Conservation (phyloP, 768 basidiomycete species). For the Artomyces pyxidatus region DNA sequence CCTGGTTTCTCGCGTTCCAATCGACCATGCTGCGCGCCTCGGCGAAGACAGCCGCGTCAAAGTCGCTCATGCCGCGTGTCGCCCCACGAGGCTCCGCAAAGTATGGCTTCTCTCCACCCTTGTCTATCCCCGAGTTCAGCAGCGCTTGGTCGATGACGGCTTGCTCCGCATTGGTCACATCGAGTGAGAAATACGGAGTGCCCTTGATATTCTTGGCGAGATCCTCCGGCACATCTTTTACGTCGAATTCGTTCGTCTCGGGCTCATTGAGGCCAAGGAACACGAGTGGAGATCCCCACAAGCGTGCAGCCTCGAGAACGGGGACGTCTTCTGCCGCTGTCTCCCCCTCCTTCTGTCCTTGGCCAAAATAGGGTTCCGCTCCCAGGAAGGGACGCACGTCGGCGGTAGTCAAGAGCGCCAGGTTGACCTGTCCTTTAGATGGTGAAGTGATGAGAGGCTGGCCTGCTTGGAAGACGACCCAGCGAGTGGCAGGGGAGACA, state of each 20-base stretch:
- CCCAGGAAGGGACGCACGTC: constrained; percentile 64
- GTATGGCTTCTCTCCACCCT: constrained; percentile 32
- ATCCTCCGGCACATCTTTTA: constrained; percentile 38
- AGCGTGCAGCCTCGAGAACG: constrained; percentile 46
- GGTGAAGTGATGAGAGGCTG: constrained; percentile 50
- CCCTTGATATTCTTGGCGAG: constrained; percentile 61
- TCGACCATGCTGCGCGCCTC: constrained; percentile 77
- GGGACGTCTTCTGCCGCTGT: constrained; percentile 19
- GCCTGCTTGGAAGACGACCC: constrained; percentile 72
- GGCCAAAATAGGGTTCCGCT: constrained; percentile 60
- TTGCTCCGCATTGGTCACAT: constrained; percentile 49
- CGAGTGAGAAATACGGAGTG: constrained; percentile 80
- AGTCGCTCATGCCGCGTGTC: constrained; percentile 46
- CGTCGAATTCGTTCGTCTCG: constrained; percentile 49
- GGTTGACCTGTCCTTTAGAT: constrained; percentile 25
- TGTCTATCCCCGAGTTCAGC: constrained; percentile 27
- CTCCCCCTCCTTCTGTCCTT: constrained; percentile 43
- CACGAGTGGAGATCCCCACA: constrained; percentile 53
- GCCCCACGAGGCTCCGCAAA: constrained; percentile 63
- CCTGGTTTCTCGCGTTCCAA: constrained; percentile 90
- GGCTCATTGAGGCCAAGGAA: constrained; percentile 76
- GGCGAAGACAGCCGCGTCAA: constrained; percentile 72
- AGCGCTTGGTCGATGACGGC: constrained; percentile 35
- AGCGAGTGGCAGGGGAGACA: constrained; percentile 50
- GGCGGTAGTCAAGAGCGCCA: constrained; percentile 50